These are phyloP conservation scores for Ceriops zippeliana DNA, from an alignment of 345 rosid genomes.

Conservation along the genomic window DNA sequence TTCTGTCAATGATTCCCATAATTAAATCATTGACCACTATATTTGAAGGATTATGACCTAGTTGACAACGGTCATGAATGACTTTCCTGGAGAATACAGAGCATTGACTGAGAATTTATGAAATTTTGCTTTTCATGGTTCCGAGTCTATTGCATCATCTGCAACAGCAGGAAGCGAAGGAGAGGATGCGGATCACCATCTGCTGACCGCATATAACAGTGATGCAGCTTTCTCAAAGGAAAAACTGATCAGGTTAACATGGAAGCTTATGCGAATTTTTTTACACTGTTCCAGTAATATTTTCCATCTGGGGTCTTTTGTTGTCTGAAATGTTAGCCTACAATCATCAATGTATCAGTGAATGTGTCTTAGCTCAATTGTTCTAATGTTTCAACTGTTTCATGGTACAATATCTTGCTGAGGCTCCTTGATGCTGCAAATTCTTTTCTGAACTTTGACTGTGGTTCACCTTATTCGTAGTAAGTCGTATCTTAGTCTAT, in stretches of 20 bases:
- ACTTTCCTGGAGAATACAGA: too few species aligned
- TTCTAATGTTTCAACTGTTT: neutral
- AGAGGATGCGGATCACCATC: slow-evolving; percentile 63
- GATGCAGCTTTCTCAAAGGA: slow-evolving; percentile 62
- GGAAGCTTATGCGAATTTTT: slow-evolving; percentile 37
- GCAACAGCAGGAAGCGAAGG: slow-evolving; percentile 52
- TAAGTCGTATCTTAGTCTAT: too few species aligned
- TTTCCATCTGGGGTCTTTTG: slow-evolving; percentile 11
- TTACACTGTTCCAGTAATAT: slow-evolving; percentile 7
- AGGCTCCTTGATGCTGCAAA: too few species aligned
- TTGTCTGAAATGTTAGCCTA: neutral
- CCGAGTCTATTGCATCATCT: slow-evolving; percentile 56
- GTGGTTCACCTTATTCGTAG: too few species aligned
- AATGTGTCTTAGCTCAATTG: slow-evolving; percentile 6
- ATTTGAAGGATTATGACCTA: too few species aligned
- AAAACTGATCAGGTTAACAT: slow-evolving; percentile 63
- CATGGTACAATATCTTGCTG: neutral
- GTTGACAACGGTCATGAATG: too few species aligned
- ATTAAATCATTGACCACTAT: too few species aligned
- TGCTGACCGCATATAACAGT: slow-evolving; percentile 52
- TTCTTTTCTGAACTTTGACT: too few species aligned
- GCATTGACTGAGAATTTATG: too few species aligned
- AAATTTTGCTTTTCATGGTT: slow-evolving; percentile 11
- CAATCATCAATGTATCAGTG: slow-evolving; percentile 11
- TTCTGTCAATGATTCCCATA: too few species aligned